Conservation (phyloP, 1,284 basidiomycete species). For the Golubevia sp. region DNA sequence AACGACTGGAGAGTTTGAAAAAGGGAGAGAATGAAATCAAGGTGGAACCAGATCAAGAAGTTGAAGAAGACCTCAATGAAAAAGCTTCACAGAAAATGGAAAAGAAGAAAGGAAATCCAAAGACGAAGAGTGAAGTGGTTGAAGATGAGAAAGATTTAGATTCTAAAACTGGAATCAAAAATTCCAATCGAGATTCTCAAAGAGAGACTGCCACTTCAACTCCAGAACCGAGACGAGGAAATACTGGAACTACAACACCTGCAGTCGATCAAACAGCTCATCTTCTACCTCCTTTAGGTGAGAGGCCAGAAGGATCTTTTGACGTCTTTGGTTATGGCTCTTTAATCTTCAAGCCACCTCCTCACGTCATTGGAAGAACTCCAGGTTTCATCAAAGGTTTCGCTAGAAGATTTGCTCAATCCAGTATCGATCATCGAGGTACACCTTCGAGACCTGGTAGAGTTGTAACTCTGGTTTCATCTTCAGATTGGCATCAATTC, state of each 20-base stretch:
- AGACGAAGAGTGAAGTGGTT: constrained; percentile 15
- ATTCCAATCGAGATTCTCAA: too few species aligned
- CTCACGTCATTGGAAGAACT: constrained; percentile 49
- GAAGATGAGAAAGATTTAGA: constrained; percentile 6
- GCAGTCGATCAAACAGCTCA: too few species aligned
- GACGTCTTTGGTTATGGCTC: constrained; percentile 55
- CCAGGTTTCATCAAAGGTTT: constrained; percentile 84
- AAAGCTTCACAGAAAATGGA: background rate
- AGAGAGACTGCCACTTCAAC: too few species aligned
- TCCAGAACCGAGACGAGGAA: too few species aligned
- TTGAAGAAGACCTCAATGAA: constrained; percentile 11
- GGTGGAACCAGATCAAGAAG: constrained; percentile 8
- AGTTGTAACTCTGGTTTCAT: constrained; percentile 85
- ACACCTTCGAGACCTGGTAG: constrained; percentile 66
- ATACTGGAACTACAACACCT: too few species aligned
- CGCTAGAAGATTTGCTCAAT: constrained; percentile 81
- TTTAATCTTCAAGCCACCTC: constrained; percentile 59
- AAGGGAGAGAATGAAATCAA: constrained; percentile 14
- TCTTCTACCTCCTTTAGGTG: constrained; percentile 8
- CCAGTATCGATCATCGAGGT: constrained; percentile 77
- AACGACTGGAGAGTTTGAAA: constrained; percentile 5
- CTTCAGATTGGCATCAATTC: constrained; percentile 74
- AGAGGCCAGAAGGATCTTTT: constrained; percentile 40
- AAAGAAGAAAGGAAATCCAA: background rate
- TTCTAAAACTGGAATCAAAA: too few species aligned